Conservation (phyloP, 306 rosid genomes). For the Malus sieversii region DNA sequence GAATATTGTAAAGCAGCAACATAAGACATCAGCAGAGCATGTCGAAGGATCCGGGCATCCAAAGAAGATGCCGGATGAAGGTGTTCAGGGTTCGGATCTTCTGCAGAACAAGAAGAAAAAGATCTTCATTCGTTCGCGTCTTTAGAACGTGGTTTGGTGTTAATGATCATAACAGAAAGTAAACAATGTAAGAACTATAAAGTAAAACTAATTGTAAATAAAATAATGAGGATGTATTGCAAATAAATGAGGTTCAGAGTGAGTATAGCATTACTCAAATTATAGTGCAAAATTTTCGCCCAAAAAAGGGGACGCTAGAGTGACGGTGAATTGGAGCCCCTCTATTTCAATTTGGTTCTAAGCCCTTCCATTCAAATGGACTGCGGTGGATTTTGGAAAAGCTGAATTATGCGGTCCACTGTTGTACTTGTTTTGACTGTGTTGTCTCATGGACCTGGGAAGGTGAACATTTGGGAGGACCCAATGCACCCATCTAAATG, state of each 20-base stretch:
- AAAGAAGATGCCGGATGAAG: slow-evolving; percentile 32
- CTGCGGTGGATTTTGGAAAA: not conserved
- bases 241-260: too few relatives aligned
- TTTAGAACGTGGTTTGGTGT: slow-evolving; percentile 21
- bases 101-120: slow-evolving; percentile 35
- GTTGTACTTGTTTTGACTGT: not conserved
- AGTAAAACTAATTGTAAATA: not conserved
- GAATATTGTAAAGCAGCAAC: slow-evolving; percentile 30
- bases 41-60: slow-evolving; percentile 29
- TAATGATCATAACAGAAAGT: not conserved
- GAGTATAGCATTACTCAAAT: too few relatives aligned
- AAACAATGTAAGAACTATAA: not conserved
- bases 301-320: too few relatives aligned
- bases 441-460: slow-evolving; percentile 45
- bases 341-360: too few relatives aligned
- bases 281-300: too few relatives aligned
- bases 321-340: too few relatives aligned
- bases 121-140: slow-evolving; percentile 65
- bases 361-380: not conserved
- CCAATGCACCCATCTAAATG: slow-evolving; percentile 59
- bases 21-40: slow-evolving; percentile 26
- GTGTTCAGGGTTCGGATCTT: slow-evolving; percentile 26
- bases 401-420: too few relatives aligned
- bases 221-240: too few relatives aligned
- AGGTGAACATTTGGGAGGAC: slow-evolving; percentile 65